Percentiles rank a stretch among this genome's conserved stretches.
These are phyloP conservation scores for Plasmodium knowlesi DNA, from an alignment of 169 alveolate species.

Conservation along the genomic window DNA sequence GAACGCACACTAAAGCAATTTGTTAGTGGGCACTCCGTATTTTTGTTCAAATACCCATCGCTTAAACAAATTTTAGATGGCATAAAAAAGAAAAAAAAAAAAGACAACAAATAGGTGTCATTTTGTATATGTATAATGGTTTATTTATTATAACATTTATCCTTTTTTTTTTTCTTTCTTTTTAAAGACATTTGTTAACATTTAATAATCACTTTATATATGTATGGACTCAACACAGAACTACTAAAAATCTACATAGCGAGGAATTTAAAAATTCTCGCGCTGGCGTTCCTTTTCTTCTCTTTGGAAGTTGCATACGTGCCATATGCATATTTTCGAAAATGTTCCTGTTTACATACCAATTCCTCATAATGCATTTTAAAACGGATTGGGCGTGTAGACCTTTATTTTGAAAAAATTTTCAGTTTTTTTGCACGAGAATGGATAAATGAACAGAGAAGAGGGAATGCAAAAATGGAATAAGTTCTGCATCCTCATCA, in stretches of 20 bases:
- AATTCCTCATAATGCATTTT: constrained; percentile 55
- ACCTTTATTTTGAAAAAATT: not conserved
- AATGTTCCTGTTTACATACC: constrained; percentile 23
- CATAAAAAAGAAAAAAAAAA: not conserved
- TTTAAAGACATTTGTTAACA: not conserved
- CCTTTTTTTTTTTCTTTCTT: not conserved
- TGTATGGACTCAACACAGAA: not conserved
- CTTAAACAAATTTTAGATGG: not conserved
- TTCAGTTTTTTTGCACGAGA: constrained; percentile 16
- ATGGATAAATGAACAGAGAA: constrained; percentile 4
- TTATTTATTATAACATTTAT: not conserved
- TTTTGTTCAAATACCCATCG: not conserved
- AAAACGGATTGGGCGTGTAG: not conserved
- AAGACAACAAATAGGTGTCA: not conserved
- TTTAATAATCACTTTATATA: not conserved
- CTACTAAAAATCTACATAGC: not conserved
- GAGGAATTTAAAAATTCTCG: not conserved
- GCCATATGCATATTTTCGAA: not conserved
- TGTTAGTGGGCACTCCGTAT: not conserved
- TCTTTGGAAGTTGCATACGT: not conserved
- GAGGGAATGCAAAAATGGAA: not conserved
- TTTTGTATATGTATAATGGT: not conserved
- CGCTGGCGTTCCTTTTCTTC: not conserved
- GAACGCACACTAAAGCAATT: not conserved
- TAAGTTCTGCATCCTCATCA: constrained; percentile 3